phyloP scores from a whole-genome alignment of 2,329 filamentous ascomycete species.

The Sphaerulina populicola region DNA sequence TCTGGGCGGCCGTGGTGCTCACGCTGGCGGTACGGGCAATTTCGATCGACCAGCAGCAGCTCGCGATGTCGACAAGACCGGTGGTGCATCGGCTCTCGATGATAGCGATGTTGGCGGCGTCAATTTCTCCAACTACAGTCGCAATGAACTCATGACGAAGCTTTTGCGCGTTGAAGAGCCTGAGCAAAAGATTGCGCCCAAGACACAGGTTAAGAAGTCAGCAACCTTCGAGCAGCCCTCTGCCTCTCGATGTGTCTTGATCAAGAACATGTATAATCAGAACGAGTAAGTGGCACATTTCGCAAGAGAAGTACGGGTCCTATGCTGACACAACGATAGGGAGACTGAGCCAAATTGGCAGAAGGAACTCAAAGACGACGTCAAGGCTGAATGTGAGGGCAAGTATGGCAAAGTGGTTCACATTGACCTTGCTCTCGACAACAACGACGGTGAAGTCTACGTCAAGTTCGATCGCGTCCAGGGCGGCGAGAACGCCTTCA shows the following conservation, averaged over 20 bases:
- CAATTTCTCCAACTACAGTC: slow-evolving; percentile 99
- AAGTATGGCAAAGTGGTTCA: slow-evolving; percentile 98
- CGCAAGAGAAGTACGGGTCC: not conserved
- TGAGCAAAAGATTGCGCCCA: slow-evolving; percentile 55
- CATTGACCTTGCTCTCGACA: slow-evolving; percentile 69
- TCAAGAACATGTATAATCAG: slow-evolving; percentile 93
- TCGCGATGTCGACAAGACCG: slow-evolving; percentile 75
- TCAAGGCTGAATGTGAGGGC: slow-evolving; percentile 81
- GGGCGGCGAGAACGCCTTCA: slow-evolving; percentile 94
- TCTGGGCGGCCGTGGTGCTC: slow-evolving; percentile 74
- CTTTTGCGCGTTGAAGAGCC: slow-evolving; percentile 90
- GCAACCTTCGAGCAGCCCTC: slow-evolving; percentile 67
- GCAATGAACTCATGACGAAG: slow-evolving; percentile 97
- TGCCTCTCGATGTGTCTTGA: slow-evolving; percentile 84
- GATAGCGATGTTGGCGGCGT: slow-evolving; percentile 96
- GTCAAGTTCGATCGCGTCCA: slow-evolving; percentile 95
- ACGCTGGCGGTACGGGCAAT: slow-evolving; percentile 63
- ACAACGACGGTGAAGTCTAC: slow-evolving; percentile 94
- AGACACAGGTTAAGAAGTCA: slow-evolving; percentile 53
- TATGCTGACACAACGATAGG: slow-evolving; percentile 40
- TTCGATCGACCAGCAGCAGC: slow-evolving; percentile 76
- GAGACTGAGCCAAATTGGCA: slow-evolving; percentile 78
- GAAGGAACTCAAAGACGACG: slow-evolving; percentile 89
- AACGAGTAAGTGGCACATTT: slow-evolving; percentile 60
- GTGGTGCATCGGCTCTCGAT: slow-evolving; percentile 87